Conservation (phyloP, 805 yeast species). For the Cyberlindnera japonica region DNA sequence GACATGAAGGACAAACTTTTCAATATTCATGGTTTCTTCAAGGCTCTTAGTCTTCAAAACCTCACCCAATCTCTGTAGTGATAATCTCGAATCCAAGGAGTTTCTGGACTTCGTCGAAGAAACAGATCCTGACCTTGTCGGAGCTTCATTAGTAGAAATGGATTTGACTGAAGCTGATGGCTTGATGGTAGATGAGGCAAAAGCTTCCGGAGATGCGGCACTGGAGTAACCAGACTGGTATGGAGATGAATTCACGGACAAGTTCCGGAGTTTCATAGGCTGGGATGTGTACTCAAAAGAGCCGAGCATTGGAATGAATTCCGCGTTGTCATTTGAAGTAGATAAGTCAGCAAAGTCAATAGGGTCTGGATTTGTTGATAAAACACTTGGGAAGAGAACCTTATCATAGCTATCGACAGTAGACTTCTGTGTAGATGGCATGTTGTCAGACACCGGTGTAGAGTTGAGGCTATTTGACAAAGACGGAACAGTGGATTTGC, state of each 20-base stretch:
- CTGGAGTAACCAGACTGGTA: slow-evolving; percentile 2
- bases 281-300: slow-evolving; percentile 9
- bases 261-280: not conserved
- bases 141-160: slow-evolving; percentile 5
- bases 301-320: slow-evolving; percentile 1
- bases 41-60: slow-evolving; percentile 47
- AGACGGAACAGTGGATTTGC: slow-evolving; percentile 6
- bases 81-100: slow-evolving; percentile 50
- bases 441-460: slow-evolving; percentile 6
- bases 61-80: slow-evolving; percentile 51
- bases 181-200: not conserved
- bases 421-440: slow-evolving; percentile 3
- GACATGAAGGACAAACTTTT: slow-evolving; percentile 47
- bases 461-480: slow-evolving; percentile 12
- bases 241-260: slow-evolving; percentile 9
- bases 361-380: slow-evolving; percentile 7
- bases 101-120: slow-evolving; percentile 8
- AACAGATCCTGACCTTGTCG: not conserved
- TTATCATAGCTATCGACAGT: not conserved
- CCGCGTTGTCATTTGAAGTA: not conserved
- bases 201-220: slow-evolving; percentile 2
- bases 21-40: slow-evolving; percentile 54
- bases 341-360: not conserved
- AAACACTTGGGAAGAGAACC: slow-evolving; percentile 2
- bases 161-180: slow-evolving; percentile 1